A percentile compares a stretch with the other conserved stretches of the same genome.
Conservation (phyloP, 768 basidiomycete genomes). For the Lyophyllum atratum region DNA sequence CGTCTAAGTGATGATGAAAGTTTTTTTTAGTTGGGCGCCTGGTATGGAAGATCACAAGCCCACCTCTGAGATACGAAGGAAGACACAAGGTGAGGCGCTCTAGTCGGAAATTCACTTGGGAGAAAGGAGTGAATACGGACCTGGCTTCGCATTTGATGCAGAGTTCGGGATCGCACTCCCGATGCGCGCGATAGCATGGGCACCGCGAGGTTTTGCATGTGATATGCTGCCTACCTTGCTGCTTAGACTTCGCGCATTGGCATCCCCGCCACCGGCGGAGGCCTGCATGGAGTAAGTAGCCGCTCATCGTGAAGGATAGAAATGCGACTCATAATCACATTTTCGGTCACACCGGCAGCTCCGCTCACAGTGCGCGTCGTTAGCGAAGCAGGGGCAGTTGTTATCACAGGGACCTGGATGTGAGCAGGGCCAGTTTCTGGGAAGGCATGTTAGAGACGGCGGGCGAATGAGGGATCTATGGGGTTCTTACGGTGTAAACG, state of each 20-base stretch:
- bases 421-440: constrained; percentile 50
- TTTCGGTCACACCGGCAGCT: constrained; percentile 52
- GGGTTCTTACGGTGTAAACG: constrained; percentile 27
- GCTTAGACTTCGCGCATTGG: constrained; percentile 36
- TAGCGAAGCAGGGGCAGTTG: constrained; percentile 51
- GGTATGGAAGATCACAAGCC: background rate
- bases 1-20: constrained; percentile 23
- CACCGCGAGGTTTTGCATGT: constrained; percentile 47
- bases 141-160: constrained; percentile 53
- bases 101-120: background rate
- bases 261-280: constrained; percentile 59
- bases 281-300: constrained; percentile 38
- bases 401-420: constrained; percentile 58
- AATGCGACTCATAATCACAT: constrained; percentile 41
- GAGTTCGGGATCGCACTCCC: constrained; percentile 73
- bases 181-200: constrained; percentile 46
- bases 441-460: background rate
- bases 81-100: background rate
- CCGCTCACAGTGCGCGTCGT: constrained; percentile 54
- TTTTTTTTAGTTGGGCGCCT: background rate
- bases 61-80: constrained; percentile 21
- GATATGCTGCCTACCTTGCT: constrained; percentile 14
- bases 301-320: background rate
- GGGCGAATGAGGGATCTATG: background rate
- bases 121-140: constrained; percentile 31